Percentiles rank a stretch among this genome's conserved stretches.
Conservation (phyloP, 306 rosid species). For the Acmispon strigosus region DNA sequence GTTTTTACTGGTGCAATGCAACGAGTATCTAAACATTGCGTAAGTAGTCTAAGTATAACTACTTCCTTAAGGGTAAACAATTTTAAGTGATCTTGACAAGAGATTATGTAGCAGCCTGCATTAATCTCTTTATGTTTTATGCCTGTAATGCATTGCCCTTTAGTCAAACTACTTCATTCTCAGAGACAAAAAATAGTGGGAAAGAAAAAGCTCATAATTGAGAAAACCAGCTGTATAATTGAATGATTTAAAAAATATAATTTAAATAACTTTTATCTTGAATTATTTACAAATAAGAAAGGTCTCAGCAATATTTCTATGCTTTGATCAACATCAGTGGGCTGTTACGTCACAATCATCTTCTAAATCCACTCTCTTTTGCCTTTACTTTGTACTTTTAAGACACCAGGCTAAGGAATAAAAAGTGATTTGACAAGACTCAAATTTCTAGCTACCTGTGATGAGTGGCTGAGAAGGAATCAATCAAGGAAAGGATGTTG, state of each 20-base stretch:
- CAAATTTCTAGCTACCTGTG: constrained; percentile 37
- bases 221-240: constrained; percentile 6
- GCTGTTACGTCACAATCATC: constrained; percentile 29
- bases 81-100: too few species aligned
- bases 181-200: not conserved
- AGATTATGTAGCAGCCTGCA: too few species aligned
- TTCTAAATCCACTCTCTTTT: constrained; percentile 20
- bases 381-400: constrained; percentile 20
- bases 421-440: constrained; percentile 17
- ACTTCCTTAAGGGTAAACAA: too few species aligned
- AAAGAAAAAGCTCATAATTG: not conserved
- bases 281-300: not conserved
- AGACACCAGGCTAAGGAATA: constrained; percentile 5
- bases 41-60: too few species aligned
- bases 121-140: not conserved
- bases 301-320: constrained; percentile 1
- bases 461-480: constrained; percentile 34
- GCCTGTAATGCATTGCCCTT: not conserved
- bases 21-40: too few species aligned
- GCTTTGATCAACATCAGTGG: constrained; percentile 21
- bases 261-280: not conserved
- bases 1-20: too few species aligned
- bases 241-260: constrained; percentile 13
- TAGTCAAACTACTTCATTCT: constrained; percentile 13
- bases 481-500: constrained; percentile 22